Percentiles rank a stretch among this genome's conserved stretches.
These are phyloP conservation scores for Colletotrichum shisoi DNA, from an alignment of 2,329 filamentous ascomycete genomes.

Conservation along the genomic window DNA sequence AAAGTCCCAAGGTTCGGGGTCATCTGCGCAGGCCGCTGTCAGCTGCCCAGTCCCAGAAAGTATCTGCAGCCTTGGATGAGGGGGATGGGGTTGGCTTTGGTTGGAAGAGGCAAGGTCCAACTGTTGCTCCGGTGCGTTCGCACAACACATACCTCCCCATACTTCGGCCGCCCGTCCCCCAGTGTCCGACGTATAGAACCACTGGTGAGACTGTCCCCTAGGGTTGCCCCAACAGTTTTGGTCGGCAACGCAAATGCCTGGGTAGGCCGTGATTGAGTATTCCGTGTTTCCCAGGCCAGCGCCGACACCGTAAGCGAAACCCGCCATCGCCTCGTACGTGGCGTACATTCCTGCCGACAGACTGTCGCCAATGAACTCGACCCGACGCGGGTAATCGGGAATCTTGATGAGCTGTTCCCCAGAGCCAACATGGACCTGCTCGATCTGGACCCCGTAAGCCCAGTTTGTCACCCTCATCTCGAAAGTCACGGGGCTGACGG, in stretches of 20 bases:
- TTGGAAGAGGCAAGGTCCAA: conserved; percentile 8
- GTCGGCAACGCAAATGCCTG: conserved; percentile 65
- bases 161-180: conserved; percentile 55
- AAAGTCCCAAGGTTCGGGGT: conserved; percentile 57
- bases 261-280: conserved; percentile 65
- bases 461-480: conserved; percentile 69
- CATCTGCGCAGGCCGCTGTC: conserved; percentile 43
- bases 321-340: conserved; percentile 65
- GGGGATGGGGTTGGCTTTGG: not conserved
- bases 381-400: conserved; percentile 48
- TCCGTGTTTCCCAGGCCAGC: conserved; percentile 66
- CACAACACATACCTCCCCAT: conserved; percentile 52
- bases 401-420: conserved; percentile 56
- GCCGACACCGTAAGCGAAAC: conserved; percentile 63
- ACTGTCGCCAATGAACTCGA: conserved; percentile 58
- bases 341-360: conserved; percentile 64
- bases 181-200: conserved; percentile 65
- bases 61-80: not conserved
- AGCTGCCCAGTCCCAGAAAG: conserved; percentile 12
- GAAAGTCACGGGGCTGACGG: conserved; percentile 58
- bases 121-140: not conserved
- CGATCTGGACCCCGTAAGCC: conserved; percentile 66
- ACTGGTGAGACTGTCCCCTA: conserved; percentile 62
- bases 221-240: conserved; percentile 63
- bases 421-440: conserved; percentile 58